These are phyloP conservation scores for Populus hybrid DNA, from an alignment of 441 rosid species.

Conservation along the genomic window DNA sequence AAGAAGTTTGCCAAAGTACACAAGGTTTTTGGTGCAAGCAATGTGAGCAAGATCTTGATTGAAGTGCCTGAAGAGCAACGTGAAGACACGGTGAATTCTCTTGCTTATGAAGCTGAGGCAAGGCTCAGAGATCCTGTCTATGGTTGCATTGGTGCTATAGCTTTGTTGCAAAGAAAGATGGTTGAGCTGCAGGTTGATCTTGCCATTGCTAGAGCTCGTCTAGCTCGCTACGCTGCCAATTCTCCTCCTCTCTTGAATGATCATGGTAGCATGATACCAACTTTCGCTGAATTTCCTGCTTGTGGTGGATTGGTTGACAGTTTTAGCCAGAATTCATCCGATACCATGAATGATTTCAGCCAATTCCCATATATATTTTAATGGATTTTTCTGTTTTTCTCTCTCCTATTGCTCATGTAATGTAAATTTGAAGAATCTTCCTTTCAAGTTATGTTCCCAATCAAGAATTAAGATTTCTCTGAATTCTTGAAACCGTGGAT, in stretches of 20 bases:
- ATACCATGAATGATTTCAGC: constrained; percentile 36
- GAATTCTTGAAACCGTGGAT: background rate
- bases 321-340: constrained; percentile 43
- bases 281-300: constrained; percentile 29
- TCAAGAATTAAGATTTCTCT: constrained; percentile 17
- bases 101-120: constrained; percentile 87
- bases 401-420: constrained; percentile 5
- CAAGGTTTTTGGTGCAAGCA: constrained; percentile 93
- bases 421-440: constrained; percentile 15
- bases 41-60: constrained; percentile 80
- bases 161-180: constrained; percentile 69
- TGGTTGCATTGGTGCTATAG: constrained; percentile 93
- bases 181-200: constrained; percentile 77
- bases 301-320: constrained; percentile 49
- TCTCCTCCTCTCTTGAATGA: constrained; percentile 24
- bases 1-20: constrained; percentile 77
- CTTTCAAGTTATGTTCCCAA: constrained; percentile 15
- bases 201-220: constrained; percentile 69
- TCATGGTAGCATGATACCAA: constrained; percentile 6
- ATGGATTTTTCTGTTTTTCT: constrained; percentile 11
- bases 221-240: constrained; percentile 44
- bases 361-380: constrained; percentile 48
- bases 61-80: constrained; percentile 89
- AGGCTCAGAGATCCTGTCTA: constrained; percentile 87
- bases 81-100: constrained; percentile 81